Base-by-base conservation (phyloP, 2,329 filamentous ascomycete species). In the Westerdykella sp. region DNA sequence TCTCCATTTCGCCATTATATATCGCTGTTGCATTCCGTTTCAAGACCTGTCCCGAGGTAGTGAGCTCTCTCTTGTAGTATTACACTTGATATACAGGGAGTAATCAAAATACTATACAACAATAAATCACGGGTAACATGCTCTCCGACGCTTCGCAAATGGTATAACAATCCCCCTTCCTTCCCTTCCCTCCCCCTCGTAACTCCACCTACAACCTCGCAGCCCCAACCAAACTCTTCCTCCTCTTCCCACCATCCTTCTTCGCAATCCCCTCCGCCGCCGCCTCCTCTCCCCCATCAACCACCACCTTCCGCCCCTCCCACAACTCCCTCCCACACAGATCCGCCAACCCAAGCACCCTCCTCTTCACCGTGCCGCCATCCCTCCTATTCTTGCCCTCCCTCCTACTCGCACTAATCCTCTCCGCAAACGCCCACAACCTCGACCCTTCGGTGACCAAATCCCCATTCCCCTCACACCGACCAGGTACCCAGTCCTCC, bases 311-410 rank as follows among this genome's bases (percentile, higher is more conserved):
- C 67, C 87, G 56, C 12, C 55, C 61, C 14, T 75, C 76, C 67
- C 87, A 96, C 15, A 97, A 65, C 46, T 76, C 74, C 41, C 72
- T 67, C 0, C 88, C 90, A 9, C 95, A 75, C 37, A 76, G 67
- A 59, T 95, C 89, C 7, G 85, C 84, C 53, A 97, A 74, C 6
- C 75, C 73, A 31, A 97, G 68, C 10, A 98, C 91, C 15, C 93
- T 77, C 11, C 79, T 85, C 54, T 84, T 85, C 3, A 97, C 90
- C 0, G 89, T 95, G 1, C 84, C 86, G 11, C 90, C 90, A 64
- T 98, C 93, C n/a, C 91, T 78, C 16, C 93, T 75, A 63, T 97
- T 96, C 79, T 97, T 98, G 7, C 93, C 93, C 70, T 97, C 93
- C 35, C 91, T 77, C 25, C 93, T 76, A 36, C 81, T 86, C 39